A percentile compares a stretch with the other conserved stretches of the same genome.
phyloP scores from a whole-genome alignment of 2,329 filamentous ascomycete species.

The Apiospora hydei region DNA sequence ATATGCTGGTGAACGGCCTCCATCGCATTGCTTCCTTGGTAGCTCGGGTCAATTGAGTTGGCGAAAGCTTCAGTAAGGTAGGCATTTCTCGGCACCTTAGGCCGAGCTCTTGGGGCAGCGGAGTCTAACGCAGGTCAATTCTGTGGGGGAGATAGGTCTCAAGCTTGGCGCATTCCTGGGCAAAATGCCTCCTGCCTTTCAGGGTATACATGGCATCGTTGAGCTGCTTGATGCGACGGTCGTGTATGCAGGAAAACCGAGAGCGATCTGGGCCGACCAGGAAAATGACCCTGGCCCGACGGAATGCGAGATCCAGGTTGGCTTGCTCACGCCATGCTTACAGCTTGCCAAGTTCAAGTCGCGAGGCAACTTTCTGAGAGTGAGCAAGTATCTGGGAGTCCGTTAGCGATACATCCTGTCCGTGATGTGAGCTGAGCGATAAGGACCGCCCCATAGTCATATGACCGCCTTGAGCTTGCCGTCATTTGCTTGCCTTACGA shows the following conservation, averaged over 20 bases:
- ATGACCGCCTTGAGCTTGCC: neutral
- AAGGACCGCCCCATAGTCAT: neutral
- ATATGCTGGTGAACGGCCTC: neutral
- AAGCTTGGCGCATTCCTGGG: neutral
- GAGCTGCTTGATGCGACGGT: neutral
- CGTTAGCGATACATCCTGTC: neutral
- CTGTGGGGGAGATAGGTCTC: neutral
- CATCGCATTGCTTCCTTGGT: neutral
- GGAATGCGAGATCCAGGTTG: neutral
- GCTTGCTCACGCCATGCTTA: neutral
- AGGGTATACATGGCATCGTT: constrained; percentile 3
- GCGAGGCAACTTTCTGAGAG: neutral
- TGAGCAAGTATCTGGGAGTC: neutral
- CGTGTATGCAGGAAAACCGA: neutral
- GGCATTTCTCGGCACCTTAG: neutral
- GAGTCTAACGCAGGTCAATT: neutral
- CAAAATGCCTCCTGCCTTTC: constrained; percentile 14
- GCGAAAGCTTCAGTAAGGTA: constrained; percentile 2
- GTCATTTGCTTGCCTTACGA: neutral
- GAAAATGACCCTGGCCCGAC: neutral
- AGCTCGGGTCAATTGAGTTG: constrained; percentile 14
- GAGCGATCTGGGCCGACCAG: neutral
- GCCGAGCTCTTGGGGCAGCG: neutral
- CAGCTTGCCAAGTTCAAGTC: neutral
- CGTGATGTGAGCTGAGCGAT: neutral